Percentiles rank a stretch among this genome's conserved stretches.
These are phyloP conservation scores for Rosa persica DNA, from an alignment of 306 rosid species.

Conservation along the genomic window DNA sequence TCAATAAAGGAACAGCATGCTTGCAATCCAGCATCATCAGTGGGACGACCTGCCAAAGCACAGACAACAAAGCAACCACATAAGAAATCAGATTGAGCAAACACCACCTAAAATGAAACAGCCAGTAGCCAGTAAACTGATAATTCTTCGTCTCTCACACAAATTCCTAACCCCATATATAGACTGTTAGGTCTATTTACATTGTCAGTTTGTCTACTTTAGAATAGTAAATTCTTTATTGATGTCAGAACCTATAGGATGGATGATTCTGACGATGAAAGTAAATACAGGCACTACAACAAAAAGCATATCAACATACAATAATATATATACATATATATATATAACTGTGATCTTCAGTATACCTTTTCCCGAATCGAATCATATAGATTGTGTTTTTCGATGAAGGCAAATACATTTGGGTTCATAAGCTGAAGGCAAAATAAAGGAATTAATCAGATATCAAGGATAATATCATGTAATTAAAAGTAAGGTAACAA, in stretches of 20 bases:
- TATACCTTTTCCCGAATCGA: constrained; percentile 83
- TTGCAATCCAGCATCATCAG: constrained; percentile 92
- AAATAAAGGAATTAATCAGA: constrained; percentile 11
- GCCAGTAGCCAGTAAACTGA: constrained; percentile 15
- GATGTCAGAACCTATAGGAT: constrained; percentile 11
- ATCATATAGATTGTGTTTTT: constrained; percentile 74
- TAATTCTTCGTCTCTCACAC: constrained; percentile 14
- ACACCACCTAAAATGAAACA: background rate
- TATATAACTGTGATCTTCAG: constrained; percentile 5
- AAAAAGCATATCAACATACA: background rate
- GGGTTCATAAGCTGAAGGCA: constrained; percentile 81
- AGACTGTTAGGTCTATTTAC: constrained; percentile 13
- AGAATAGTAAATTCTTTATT: constrained; percentile 7
- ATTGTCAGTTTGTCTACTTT: constrained; percentile 22
- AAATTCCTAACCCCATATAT: constrained; percentile 23
- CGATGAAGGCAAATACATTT: constrained; percentile 87
- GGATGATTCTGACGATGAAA: constrained; percentile 5
- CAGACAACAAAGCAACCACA: constrained; percentile 24
- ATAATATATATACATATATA: too few species aligned
- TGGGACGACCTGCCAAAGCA: constrained; percentile 68
- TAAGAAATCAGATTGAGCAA: constrained; percentile 9
- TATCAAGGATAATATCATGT: background rate
- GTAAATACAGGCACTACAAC: constrained; percentile 20
- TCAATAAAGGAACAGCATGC: constrained; percentile 76
- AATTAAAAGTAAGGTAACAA: background rate